Base-by-base conservation (phyloP, 345 rosid genomes). In the Dipteronia sinensis region DNA sequence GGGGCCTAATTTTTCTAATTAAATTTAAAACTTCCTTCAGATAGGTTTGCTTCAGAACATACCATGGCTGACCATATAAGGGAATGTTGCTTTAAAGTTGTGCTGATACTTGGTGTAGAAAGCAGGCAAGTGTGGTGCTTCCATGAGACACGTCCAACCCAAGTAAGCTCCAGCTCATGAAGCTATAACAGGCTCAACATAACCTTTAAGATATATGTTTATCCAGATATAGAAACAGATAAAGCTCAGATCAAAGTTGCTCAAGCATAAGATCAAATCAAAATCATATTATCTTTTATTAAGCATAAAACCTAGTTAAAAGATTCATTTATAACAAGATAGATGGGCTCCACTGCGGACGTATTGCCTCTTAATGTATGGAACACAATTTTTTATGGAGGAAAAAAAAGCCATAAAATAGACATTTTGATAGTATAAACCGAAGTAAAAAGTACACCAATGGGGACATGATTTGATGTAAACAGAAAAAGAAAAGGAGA, bases 121-220 rank as follows among this genome's bases (percentile, higher is more conserved):
- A 96, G 85, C 92, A 82, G 86, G 90, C 98, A 91, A 76, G 99
- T 94, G 76, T 96, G 99, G 83, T 91, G 92, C 87, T 96, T 96
- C 98, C 97, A 96, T 62, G 93, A 77, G 75, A 90, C 78, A 76
- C 97, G 88, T 71, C 99, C 99, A 46, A 97, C 97, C 97, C 99
- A 94, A 64, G 97, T 92, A 84, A 84, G 94, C 86, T 96, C 98
- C 84, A 81, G 85, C 80, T 94, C 99, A 72, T 96, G 99, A 86
- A 96, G 98, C 94, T 91, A 94, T 86, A 86, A 94, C 95, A 71
- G 97, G 99, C 86, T 94, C 98, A 82, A 96, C 94, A 83, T 94
- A 94, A 82, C 97, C 99, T 96, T 80, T 76, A 80, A 65, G 76
- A 76, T n/a, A n/a, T n/a, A n/a, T n/a, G n/a, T n/a, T n/a, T n/a